Conservation (phyloP, 495 filamentous ascomycete species). For the Aspergillus kassunensis region DNA sequence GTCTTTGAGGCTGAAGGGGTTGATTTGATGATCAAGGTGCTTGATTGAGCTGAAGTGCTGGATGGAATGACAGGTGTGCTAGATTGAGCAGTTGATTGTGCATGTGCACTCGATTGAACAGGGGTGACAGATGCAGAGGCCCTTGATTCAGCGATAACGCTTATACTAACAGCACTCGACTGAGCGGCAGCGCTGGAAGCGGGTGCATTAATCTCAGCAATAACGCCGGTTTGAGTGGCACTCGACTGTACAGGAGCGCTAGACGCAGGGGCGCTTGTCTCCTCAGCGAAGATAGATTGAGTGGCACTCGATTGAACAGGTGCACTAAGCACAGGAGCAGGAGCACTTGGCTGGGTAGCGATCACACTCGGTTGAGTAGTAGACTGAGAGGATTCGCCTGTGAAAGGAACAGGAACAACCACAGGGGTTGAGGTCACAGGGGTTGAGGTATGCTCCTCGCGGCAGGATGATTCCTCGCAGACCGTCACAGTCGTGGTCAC, state of each 20-base stretch:
- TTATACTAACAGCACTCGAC: too few species aligned
- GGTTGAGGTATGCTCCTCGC: conserved; percentile 1
- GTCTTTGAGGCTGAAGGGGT: conserved; percentile 4
- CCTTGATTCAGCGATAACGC: too few species aligned
- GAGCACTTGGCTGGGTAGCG: too few species aligned
- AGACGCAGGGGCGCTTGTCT: neutral
- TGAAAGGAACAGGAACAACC: conserved; percentile 1
- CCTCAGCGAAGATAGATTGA: too few species aligned
- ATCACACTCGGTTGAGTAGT: neutral
- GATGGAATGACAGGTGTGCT: conserved; percentile 5
- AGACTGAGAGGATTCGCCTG: neutral
- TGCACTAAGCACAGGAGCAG: too few species aligned
- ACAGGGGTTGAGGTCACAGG: too few species aligned
- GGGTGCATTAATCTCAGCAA: too few species aligned
- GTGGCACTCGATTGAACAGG: too few species aligned
- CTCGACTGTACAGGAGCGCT: neutral
- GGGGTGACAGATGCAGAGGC: neutral
- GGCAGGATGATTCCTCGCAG: conserved; percentile 1
- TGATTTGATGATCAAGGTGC: neutral
- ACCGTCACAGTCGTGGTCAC: neutral
- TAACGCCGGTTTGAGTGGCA: too few species aligned
- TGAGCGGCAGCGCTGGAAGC: too few species aligned
- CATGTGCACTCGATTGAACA: conserved; percentile 1
- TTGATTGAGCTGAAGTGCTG: neutral
- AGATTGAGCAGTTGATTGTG: neutral